phyloP scores from a whole-genome alignment of 2,329 filamentous ascomycete genomes.

The Aspergillus versicolor region DNA sequence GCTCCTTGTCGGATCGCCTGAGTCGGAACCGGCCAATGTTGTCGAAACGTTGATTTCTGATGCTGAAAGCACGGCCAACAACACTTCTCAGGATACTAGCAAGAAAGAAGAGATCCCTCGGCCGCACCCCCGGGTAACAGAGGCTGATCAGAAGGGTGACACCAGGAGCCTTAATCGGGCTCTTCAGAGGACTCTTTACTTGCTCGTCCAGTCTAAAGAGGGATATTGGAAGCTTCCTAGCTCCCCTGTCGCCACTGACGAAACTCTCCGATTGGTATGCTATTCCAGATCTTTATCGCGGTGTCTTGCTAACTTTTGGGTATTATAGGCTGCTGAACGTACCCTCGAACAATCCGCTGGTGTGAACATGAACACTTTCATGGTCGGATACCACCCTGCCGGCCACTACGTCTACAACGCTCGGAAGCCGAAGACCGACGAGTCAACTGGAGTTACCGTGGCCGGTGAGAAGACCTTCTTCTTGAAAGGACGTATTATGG shows the following conservation, averaged over 20 bases:
- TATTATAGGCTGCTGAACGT: constrained; percentile 73
- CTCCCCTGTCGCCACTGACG: constrained; percentile 65
- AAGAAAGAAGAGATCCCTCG: constrained; percentile 67
- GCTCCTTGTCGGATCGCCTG: constrained; percentile 69
- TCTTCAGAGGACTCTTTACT: constrained; percentile 79
- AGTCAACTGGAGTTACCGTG: constrained; percentile 37
- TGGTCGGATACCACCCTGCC: constrained; percentile 86
- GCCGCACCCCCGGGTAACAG: constrained; percentile 68
- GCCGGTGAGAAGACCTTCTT: constrained; percentile 86
- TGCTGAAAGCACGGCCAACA: constrained; percentile 57
- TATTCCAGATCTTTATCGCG: background rate
- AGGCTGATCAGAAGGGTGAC: constrained; percentile 76
- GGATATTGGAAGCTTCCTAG: constrained; percentile 81
- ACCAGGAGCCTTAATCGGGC: constrained; percentile 73
- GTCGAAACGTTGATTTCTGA: constrained; percentile 71
- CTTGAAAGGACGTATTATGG: constrained; percentile 94
- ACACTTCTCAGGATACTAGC: constrained; percentile 39
- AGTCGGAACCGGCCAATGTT: constrained; percentile 64
- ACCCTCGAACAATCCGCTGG: constrained; percentile 76
- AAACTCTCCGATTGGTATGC: constrained; percentile 81
- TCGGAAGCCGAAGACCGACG: constrained; percentile 49
- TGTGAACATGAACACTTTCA: constrained; percentile 98
- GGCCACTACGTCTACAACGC: constrained; percentile 69
- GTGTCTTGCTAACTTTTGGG: constrained; percentile 3
- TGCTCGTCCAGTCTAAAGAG: constrained; percentile 71